Base-by-base conservation (phyloP, 257 asterid genomes). In the Jaltomata sinuosa region DNA sequence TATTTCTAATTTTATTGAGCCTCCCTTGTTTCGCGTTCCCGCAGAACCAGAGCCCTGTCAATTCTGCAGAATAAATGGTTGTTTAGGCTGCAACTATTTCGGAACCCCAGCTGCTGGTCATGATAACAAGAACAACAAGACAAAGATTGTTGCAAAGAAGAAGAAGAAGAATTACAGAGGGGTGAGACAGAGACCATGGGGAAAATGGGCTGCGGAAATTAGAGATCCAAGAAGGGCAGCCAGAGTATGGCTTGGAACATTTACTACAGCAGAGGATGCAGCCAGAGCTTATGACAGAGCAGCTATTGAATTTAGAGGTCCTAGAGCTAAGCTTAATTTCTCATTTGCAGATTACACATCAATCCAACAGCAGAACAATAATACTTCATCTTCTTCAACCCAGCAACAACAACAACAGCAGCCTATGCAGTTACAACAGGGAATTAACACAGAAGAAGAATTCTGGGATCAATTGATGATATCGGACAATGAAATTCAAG, bases 161-260 rank as follows among this genome's bases (percentile, higher is more conserved):
- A 86, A 91, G 89, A 94, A 95, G 90, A 95, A 93, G 84, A 95
- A 92, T 22, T 94, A 88, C 93, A 94, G 98, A 65, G 99, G 99
- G 0, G 99, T 95, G 12, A 87, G 99, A 80, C 97, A 95, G 83
- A 79, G 99, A 87, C 99, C 99, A 3, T 95, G 99, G 99, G 99
- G 98, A 14, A 95, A 95, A 76, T 95, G 98, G 98, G 98, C 97
- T 5, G 94, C 98, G 12, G 98, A 95, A 89, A 95, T 95, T 14
- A 74, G 98, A 8, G 97, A 95, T 86, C 99, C 99, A 0, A 83
- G 88, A 18, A 91, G 89, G 80, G 97, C 97, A 7, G 92, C 94
- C 29, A 93, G 98, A 8, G 98, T 95, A 50, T 95, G 99, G 99
- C 93, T 94, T 3, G 98, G 99, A 15, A 95, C 98, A 0, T 95